phyloP scores from a whole-genome alignment of 768 basidiomycete genomes.

The Pleurotus citrinopileatus region DNA sequence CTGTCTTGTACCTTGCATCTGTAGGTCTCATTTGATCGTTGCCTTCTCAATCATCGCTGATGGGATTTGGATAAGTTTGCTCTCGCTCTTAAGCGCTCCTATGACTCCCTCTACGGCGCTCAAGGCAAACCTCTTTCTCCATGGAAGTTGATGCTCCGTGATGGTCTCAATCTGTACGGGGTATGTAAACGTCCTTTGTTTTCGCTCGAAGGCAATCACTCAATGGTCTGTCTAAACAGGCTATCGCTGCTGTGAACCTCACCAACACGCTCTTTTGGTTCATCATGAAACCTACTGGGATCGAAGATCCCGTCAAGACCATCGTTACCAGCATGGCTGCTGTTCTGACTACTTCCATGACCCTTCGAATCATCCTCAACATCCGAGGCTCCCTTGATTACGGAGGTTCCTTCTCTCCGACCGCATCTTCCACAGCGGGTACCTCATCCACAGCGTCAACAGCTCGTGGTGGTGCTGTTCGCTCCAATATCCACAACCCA shows the following conservation, averaged over 20 bases:
- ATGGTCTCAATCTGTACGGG: constrained; percentile 83
- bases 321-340: constrained; percentile 85
- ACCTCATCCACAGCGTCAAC: constrained; percentile 52
- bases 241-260: constrained; percentile 79
- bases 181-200: constrained; percentile 31
- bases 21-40: constrained; percentile 33
- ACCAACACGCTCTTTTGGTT: constrained; percentile 88
- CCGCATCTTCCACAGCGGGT: constrained; percentile 37
- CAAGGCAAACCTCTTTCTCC: constrained; percentile 52
- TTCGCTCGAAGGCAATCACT: constrained; percentile 5
- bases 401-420: constrained; percentile 70
- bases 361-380: constrained; percentile 80
- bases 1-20: constrained; percentile 67
- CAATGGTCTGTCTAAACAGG: constrained; percentile 27
- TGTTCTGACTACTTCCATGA: constrained; percentile 85
- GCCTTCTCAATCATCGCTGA: constrained; percentile 5
- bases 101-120: constrained; percentile 44
- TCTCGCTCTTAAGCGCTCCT: constrained; percentile 59
- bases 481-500: constrained; percentile 14
- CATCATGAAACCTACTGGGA: constrained; percentile 64
- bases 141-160: constrained; percentile 90
- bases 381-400: constrained; percentile 72
- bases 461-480: constrained; percentile 35
- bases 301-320: constrained; percentile 69
- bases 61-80: constrained; percentile 36